A percentile compares a stretch with the other conserved stretches of the same genome.
Conservation (phyloP, 345 rosid species). For the Gossypium stocksii region DNA sequence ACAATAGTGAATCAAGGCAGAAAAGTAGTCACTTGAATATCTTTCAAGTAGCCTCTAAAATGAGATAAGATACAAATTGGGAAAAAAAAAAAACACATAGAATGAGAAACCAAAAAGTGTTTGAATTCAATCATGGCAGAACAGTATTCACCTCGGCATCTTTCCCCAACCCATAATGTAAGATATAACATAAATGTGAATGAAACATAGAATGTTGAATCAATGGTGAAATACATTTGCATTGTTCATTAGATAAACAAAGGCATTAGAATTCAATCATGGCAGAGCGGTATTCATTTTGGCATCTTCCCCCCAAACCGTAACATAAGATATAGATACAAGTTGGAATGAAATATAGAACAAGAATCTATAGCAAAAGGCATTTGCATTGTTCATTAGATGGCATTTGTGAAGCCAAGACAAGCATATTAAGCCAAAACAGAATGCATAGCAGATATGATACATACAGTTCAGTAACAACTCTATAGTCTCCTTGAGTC, state of each 20-base stretch:
- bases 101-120: background rate
- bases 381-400: background rate
- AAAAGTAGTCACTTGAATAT: background rate
- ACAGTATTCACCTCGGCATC: too few species aligned
- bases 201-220: too few species aligned
- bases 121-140: background rate
- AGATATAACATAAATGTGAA: too few species aligned
- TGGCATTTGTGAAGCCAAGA: background rate
- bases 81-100: background rate
- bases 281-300: background rate
- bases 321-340: background rate
- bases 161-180: too few species aligned
- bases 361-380: background rate
- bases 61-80: background rate
- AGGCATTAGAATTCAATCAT: background rate
- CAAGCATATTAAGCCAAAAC: background rate
- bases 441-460: background rate
- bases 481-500: conserved; percentile 79
- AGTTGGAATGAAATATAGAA: background rate
- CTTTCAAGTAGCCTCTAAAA: background rate
- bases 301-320: background rate
- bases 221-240: too few species aligned
- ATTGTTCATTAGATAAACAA: too few species aligned
- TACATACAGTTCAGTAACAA: conserved; percentile 77
- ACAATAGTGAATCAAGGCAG: background rate